Evolutionary conservation across 2,329 filamentous ascomycete genomes (phyloP), one percentile per base, ranked within the genome.

Genomic region (Coniochaeta ligniaria): DNA sequence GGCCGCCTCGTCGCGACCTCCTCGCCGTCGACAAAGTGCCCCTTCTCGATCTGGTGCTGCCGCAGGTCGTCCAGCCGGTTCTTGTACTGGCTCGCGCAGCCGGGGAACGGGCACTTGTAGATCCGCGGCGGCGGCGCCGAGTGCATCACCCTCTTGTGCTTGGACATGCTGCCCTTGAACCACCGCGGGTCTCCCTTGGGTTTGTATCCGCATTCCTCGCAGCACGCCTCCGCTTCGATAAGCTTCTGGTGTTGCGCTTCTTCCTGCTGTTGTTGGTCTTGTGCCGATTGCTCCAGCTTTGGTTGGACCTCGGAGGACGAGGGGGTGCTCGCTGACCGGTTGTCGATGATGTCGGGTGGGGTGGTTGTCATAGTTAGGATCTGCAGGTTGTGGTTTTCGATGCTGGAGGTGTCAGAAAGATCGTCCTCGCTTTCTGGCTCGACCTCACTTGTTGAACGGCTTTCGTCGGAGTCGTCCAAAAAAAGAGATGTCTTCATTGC

Each of bases 121-220:
- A 83, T 81, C 62, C 75, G 73, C 8, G 80, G 78, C 38, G 79
- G 79, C 9, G 72, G 74, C 14, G 71, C 71, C 57, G 79, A 78
- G 69, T 85, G 82, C 69, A 82, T 78, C 61, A 80, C 72, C 68
- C 80, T 82, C 72, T 76, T 82, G 68, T 85, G 82, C 69, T 84
- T 85, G 57, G 80, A 77, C 81, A 85, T 83, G 67, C 80, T 83
- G 6, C 81, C 81, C 52, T 78, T 78, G 67, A 84, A 84, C 82
- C 82, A 84, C 61, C 79, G 76, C n/a, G 82, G 81, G 57, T 82
- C 76, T 4, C 82, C 82, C 63, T 80, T 82, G 1, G 82, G 82
- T 11, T 80, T 75, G 69, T 84, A 84, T 2, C 78, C 80, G 62
- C 82, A 85, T 20, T 82, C 71, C 24, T 79, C 76, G 65, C 82